Conservation (phyloP, 2,329 filamentous ascomycete genomes). For the Calonectria hawksworthii region DNA sequence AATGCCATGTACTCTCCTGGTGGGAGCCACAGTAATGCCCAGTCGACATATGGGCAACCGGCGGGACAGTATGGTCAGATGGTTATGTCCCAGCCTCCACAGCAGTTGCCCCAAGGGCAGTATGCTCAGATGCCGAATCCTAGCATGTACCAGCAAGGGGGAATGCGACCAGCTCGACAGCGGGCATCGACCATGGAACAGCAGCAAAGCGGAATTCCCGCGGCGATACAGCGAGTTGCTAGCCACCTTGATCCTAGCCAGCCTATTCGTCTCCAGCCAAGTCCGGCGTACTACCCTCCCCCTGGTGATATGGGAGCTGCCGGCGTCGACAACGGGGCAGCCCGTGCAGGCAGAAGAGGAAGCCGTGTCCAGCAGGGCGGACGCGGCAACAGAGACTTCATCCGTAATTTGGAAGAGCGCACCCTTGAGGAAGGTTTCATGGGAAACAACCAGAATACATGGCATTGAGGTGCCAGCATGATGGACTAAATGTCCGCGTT, state of each 20-base stretch:
- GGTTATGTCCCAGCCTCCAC: constrained; percentile 76
- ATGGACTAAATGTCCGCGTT: constrained; percentile 35
- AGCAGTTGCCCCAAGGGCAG: constrained; percentile 75
- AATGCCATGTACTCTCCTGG: constrained; percentile 83
- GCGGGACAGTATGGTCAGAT: constrained; percentile 80
- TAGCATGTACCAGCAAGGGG: constrained; percentile 74
- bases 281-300: constrained; percentile 96
- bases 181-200: constrained; percentile 97
- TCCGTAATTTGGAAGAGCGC: constrained; percentile 93
- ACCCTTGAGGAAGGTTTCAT: constrained; percentile 95
- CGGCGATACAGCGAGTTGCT: constrained; percentile 92
- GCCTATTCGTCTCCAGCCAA: constrained; percentile 93
- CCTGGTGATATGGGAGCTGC: constrained; percentile 78
- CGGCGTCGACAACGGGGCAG: constrained; percentile 70
- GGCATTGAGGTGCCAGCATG: constrained; percentile 70
- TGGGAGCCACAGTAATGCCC: constrained; percentile 61
- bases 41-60: constrained; percentile 85
- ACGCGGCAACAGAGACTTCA: constrained; percentile 85
- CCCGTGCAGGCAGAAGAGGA: constrained; percentile 77
- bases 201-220: constrained; percentile 91
- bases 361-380: constrained; percentile 76
- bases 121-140: constrained; percentile 70
- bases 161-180: constrained; percentile 81
- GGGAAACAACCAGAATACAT: constrained; percentile 69
- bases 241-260: constrained; percentile 96